Evolutionary conservation across 805 yeast species (phyloP).

Genomic region (Candida endomychidarum): DNA sequence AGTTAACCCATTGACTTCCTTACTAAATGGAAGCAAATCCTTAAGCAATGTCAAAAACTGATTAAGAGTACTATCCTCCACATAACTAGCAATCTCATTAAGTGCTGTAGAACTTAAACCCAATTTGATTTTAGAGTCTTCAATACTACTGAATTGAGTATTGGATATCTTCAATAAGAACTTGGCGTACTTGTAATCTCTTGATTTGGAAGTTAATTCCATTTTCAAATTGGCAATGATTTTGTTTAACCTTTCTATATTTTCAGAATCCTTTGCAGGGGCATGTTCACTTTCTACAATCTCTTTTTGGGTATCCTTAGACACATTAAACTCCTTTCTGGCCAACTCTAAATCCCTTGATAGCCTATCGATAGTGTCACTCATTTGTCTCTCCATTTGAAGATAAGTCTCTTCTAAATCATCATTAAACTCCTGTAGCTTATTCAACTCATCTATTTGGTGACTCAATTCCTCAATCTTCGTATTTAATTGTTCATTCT

Average conservation of each 20-base stretch:
- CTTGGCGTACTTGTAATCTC: conserved; percentile 9
- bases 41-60: background rate
- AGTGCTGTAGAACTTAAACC: conserved; percentile 2
- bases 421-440: conserved; percentile 48
- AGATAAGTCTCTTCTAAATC: conserved; percentile 49
- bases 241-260: background rate
- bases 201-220: conserved; percentile 5
- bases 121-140: background rate
- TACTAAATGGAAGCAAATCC: background rate
- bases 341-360: conserved; percentile 15
- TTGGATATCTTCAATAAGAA: conserved; percentile 7
- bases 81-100: background rate
- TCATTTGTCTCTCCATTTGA: conserved; percentile 45
- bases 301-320: no score
- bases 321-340: background rate
- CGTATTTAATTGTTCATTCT: conserved; percentile 35
- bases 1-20: background rate
- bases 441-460: conserved; percentile 47
- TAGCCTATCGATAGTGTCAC: conserved; percentile 32
- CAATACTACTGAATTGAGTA: background rate
- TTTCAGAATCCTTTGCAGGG: background rate
- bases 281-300: no score
- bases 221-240: conserved; percentile 5
- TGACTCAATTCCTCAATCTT: conserved; percentile 32
- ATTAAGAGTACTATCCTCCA: background rate